A percentile compares a stretch with the other conserved stretches of the same genome.
phyloP scores from a whole-genome alignment of 2,329 filamentous ascomycete genomes.

The Fusarium humuli region DNA sequence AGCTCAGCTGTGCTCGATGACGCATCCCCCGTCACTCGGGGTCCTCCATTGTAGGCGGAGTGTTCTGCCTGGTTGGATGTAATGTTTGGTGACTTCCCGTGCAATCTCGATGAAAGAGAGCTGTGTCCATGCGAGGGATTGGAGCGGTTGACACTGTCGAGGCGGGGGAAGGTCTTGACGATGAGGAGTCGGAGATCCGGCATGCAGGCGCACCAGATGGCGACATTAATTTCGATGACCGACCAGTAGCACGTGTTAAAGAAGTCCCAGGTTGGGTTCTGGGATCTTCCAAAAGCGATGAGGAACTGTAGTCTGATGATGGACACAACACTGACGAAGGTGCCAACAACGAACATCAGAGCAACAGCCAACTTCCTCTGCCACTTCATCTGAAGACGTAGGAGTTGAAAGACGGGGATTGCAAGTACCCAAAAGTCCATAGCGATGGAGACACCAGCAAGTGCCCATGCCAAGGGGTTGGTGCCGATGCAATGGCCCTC shows the following conservation, averaged over 20 bases:
- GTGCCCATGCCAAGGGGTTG: conserved; percentile 15
- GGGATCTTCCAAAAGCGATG: conserved; percentile 10
- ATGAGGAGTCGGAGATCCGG: conserved; percentile 1
- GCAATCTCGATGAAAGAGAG: neutral
- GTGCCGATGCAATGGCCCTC: conserved; percentile 14
- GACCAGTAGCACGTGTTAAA: conserved; percentile 22
- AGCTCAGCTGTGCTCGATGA: conserved; percentile 13
- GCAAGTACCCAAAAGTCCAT: conserved; percentile 15
- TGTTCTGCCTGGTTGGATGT: neutral
- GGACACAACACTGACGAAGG: conserved; percentile 13
- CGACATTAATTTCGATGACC: conserved; percentile 9
- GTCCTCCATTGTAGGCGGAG: neutral
- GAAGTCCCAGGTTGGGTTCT: conserved; percentile 19
- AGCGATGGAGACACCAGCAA: conserved; percentile 6
- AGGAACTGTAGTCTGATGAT: conserved; percentile 14
- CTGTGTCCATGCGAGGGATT: neutral
- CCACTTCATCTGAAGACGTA: conserved; percentile 9
- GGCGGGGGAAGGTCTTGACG: neutral
- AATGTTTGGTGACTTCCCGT: neutral
- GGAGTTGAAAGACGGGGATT: neutral
- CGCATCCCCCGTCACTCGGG: neutral
- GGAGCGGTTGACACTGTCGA: neutral
- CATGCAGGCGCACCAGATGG: conserved; percentile 13
- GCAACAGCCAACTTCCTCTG: conserved; percentile 15
- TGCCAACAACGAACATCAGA: conserved; percentile 6